Conservation (phyloP, 2,329 filamentous ascomycete species). For the Endoconidiophora laricicola region DNA sequence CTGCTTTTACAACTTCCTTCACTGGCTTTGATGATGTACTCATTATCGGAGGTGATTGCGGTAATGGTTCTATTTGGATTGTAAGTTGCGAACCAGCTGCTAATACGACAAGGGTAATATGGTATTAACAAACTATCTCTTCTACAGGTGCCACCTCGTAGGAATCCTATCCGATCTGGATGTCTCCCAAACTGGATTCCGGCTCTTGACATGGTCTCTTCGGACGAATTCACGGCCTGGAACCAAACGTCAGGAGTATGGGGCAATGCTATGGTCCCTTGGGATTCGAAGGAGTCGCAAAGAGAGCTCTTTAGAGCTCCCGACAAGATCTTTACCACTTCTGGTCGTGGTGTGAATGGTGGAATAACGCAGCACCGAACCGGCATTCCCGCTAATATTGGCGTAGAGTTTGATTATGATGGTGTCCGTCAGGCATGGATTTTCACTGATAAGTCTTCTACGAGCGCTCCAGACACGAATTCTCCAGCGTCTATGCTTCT, state of each 20-base stretch:
- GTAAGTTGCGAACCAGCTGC: slow-evolving; percentile 25
- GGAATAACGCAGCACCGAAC: slow-evolving; percentile 51
- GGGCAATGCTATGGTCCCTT: slow-evolving; percentile 16
- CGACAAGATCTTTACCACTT: slow-evolving; percentile 50
- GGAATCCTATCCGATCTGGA: slow-evolving; percentile 26
- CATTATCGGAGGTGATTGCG: slow-evolving; percentile 61
- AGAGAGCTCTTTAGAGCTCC: slow-evolving; percentile 10
- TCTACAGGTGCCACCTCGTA: slow-evolving; percentile 36
- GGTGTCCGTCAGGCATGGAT: slow-evolving; percentile 38
- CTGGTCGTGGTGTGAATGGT: slow-evolving; percentile 44
- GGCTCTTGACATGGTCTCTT: slow-evolving; percentile 37
- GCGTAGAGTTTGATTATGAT: slow-evolving; percentile 35
- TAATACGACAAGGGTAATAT: too few species aligned
- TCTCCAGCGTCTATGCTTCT: slow-evolving; percentile 17
- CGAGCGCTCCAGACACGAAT: slow-evolving; percentile 4
- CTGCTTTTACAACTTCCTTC: slow-evolving; percentile 63
- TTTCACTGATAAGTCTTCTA: slow-evolving; percentile 20
- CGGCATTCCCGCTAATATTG: slow-evolving; percentile 53
- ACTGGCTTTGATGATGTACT: slow-evolving; percentile 58
- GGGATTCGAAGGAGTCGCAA: slow-evolving; percentile 17
- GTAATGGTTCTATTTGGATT: slow-evolving; percentile 60
- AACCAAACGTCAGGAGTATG: slow-evolving; percentile 18
- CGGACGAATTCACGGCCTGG: slow-evolving; percentile 22
- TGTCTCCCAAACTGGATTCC: slow-evolving; percentile 48
- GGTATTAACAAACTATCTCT: slow-evolving; percentile 10